Conservation (phyloP, 306 rosid genomes). For the Trifolium dubium region DNA sequence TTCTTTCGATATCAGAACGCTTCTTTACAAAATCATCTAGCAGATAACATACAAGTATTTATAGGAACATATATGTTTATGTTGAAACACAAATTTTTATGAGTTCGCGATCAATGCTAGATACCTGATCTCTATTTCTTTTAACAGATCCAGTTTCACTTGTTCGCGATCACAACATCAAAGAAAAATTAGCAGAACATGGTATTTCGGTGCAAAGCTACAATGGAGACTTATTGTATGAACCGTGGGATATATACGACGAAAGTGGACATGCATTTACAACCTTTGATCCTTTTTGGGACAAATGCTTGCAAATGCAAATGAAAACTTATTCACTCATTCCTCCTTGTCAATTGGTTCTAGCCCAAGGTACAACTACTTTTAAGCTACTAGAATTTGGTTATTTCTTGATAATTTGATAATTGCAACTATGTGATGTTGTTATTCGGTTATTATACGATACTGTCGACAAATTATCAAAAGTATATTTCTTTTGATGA, state of each 20-base stretch:
- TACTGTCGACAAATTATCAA: background rate
- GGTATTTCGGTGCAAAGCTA: conserved; percentile 87
- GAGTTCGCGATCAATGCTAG: background rate
- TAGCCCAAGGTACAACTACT: conserved; percentile 60
- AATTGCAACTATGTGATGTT: too few species aligned
- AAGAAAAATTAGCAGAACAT: conserved; percentile 70
- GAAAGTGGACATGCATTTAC: conserved; percentile 77
- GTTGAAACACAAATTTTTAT: too few species aligned
- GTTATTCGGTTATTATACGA: background rate
- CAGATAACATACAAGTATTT: background rate
- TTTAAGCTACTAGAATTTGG: background rate
- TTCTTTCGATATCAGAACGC: background rate
- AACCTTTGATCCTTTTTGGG: conserved; percentile 36
- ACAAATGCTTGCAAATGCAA: conserved; percentile 43
- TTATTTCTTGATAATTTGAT: background rate
- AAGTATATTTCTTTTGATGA: conserved; percentile 18
- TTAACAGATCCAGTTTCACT: conserved; percentile 38
- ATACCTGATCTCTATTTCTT: conserved; percentile 4
- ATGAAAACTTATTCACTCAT: conserved; percentile 53
- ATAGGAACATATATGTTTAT: too few species aligned
- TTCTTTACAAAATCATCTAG: background rate
- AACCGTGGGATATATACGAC: conserved; percentile 81
- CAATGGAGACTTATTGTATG: conserved; percentile 83
- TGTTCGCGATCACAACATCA: conserved; percentile 52
- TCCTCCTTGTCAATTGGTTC: conserved; percentile 78